Percentiles rank a stretch among this genome's conserved stretches.
Conservation (phyloP, 2,329 filamentous ascomycete genomes). For the Talaromyces sp. region DNA sequence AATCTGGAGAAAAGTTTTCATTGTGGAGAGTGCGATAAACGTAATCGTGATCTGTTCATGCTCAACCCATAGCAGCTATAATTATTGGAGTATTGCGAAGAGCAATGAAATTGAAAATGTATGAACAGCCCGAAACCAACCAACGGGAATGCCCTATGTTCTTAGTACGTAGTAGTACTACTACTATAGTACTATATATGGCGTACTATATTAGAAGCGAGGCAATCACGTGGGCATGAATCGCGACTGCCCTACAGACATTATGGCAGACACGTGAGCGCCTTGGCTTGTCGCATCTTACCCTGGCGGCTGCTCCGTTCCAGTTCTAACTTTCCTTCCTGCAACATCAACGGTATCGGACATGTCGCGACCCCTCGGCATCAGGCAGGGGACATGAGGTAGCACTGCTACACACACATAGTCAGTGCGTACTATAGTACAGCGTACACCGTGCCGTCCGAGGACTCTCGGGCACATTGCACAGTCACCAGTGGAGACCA, state of each 20-base stretch:
- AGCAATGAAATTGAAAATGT: no score
- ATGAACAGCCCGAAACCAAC: neutral
- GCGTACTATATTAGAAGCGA: neutral
- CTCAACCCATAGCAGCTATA: neutral
- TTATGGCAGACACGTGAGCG: neutral
- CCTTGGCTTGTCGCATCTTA: neutral
- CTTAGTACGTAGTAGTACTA: neutral
- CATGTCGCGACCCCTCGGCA: neutral
- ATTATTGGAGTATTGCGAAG: neutral
- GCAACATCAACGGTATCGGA: neutral
- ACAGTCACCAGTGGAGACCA: slow-evolving; percentile 9
- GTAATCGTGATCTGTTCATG: neutral
- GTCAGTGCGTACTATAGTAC: no score
- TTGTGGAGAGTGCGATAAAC: neutral
- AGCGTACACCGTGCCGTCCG: neutral
- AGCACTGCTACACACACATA: neutral
- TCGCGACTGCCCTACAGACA: neutral
- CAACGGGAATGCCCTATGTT: neutral
- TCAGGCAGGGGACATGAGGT: neutral
- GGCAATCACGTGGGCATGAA: neutral
- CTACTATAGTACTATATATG: no score
- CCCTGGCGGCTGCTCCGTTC: neutral
- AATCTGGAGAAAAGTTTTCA: neutral
- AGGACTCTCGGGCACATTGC: neutral
- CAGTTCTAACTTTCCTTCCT: neutral